Evolutionary conservation across 177 flowering plant species (phyloP).

Genomic region (Vitis hybrid): DNA sequence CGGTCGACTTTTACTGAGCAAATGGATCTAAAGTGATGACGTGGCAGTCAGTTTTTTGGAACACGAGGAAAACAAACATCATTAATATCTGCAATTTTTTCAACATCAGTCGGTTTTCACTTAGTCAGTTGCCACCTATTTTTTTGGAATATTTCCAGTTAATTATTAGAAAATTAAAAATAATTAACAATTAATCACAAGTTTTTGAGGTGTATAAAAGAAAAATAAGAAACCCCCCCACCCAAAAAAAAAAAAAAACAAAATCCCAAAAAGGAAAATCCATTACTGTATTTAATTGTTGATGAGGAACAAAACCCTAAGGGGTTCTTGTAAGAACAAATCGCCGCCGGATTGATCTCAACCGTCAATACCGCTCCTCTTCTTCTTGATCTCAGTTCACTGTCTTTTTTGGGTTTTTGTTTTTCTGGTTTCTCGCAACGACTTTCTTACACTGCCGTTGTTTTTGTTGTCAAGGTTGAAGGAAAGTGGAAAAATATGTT

Average conservation of each 20-base stretch:
- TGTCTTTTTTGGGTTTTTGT: not conserved
- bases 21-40: not conserved
- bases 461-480: not conserved
- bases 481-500: not conserved
- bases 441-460: not conserved
- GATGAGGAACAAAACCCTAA: slow-evolving; percentile 36
- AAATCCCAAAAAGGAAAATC: not conserved
- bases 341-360: slow-evolving; percentile 43
- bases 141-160: not conserved
- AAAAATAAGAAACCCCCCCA: not conserved
- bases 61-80: slow-evolving; percentile 23
- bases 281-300: slow-evolving; percentile 25
- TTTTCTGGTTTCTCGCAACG: not conserved
- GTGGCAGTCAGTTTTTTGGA: slow-evolving; percentile 13
- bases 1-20: not conserved
- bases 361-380: slow-evolving; percentile 7
- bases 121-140: slow-evolving; percentile 26
- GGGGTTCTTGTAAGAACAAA: slow-evolving; percentile 38
- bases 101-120: slow-evolving; percentile 25
- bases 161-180: slow-evolving; percentile 8
- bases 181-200: not conserved
- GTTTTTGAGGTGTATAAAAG: not conserved
- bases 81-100: slow-evolving; percentile 4
- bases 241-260: not conserved
- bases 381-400: not conserved